These are phyloP conservation scores for Tetrahymena borealis DNA, from an alignment of 73 alveolate species.

Conservation along the genomic window DNA sequence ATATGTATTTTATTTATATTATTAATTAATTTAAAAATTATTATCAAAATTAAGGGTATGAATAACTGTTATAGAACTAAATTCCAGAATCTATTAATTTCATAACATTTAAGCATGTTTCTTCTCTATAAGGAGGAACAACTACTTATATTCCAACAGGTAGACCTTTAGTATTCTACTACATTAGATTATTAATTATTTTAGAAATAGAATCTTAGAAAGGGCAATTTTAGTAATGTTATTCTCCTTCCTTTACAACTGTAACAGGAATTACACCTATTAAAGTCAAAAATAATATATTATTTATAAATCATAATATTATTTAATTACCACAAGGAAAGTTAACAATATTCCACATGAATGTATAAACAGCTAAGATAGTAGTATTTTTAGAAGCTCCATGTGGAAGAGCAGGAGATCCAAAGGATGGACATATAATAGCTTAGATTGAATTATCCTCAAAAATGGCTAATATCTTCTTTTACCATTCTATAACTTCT, in stretches of 20 bases:
- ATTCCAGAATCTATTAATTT: background rate
- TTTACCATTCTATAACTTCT: background rate
- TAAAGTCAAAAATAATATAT: no score
- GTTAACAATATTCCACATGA: constrained; percentile 39
- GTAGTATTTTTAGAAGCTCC: constrained; percentile 9
- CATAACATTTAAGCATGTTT: background rate
- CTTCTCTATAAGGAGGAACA: background rate
- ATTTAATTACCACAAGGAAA: constrained; percentile 11
- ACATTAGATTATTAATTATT: background rate
- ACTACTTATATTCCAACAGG: background rate
- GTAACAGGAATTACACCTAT: constrained; percentile 14
- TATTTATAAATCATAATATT: no score
- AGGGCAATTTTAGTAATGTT: background rate
- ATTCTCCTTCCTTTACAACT: background rate
- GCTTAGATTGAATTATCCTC: constrained; percentile 24
- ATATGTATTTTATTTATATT: background rate
- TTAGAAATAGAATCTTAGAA: background rate
- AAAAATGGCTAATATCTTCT: background rate
- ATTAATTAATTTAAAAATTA: no score
- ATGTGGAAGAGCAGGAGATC: constrained; percentile 42
- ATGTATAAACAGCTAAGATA: constrained; percentile 17
- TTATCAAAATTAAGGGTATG: background rate
- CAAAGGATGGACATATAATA: constrained; percentile 39
- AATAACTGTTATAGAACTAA: background rate
- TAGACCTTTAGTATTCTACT: background rate